Evolutionary conservation across 139 green algal species (phyloP).

Genomic region (Marvania coccoides): DNA sequence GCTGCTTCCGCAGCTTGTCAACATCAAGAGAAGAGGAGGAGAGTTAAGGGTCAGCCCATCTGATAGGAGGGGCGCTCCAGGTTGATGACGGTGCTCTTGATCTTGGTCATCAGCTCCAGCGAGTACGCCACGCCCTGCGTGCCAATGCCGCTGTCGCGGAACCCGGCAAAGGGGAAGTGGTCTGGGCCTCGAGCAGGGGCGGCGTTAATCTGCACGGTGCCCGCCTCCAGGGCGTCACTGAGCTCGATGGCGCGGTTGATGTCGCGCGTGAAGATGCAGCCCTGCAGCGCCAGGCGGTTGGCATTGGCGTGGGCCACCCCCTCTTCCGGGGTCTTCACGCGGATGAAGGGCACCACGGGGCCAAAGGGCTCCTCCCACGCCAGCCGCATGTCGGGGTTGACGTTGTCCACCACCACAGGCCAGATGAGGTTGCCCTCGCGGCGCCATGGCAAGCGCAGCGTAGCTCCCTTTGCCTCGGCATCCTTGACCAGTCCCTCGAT

Average conservation of each 20-base stretch:
- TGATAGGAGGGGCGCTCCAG: constrained; percentile 66
- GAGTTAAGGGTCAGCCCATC: constrained; percentile 62
- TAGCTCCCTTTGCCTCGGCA: constrained; percentile 60
- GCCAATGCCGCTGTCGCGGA: constrained; percentile 86
- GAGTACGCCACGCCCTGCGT: constrained; percentile 81
- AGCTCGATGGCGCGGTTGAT: constrained; percentile 82
- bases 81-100: constrained; percentile 92
- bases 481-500: constrained; percentile 82
- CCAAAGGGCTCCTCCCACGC: constrained; percentile 97
- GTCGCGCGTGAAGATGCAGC: constrained; percentile 90
- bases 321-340: constrained; percentile 63
- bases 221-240: constrained; percentile 88
- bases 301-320: constrained; percentile 84
- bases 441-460: constrained; percentile 52
- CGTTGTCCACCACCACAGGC: constrained; percentile 85
- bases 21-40: background rate
- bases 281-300: constrained; percentile 76
- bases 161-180: constrained; percentile 86
- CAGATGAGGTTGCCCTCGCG: constrained; percentile 90
- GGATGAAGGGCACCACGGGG: constrained; percentile 86
- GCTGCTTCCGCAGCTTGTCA: background rate
- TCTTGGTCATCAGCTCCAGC: constrained; percentile 90
- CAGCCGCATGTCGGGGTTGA: constrained; percentile 83
- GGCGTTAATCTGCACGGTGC: constrained; percentile 89
- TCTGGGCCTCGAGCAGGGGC: constrained; percentile 80